Base-by-base conservation (phyloP, 441 rosid species). In the Francoa sonchifolia region DNA sequence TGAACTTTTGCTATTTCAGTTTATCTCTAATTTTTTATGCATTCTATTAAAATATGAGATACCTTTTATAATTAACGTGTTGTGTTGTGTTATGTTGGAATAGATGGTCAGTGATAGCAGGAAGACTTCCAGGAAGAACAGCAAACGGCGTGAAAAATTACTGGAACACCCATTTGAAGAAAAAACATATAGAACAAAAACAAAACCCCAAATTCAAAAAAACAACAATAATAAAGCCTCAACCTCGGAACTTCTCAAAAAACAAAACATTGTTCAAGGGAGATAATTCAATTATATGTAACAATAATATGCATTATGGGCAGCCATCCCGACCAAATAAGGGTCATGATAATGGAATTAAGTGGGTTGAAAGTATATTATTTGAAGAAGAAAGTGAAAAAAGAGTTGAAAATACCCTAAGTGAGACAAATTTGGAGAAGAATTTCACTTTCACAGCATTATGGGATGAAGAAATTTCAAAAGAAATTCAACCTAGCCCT, bases 91-190 rank as follows among this genome's bases (percentile, higher is more conserved):
- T 32, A 32, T 32, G 8, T 11, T 10, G 11, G 5, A 2, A 11
- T 7, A 32, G 35, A 32, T 32, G 35, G 35, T 32, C 35, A 4
- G 11, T 11, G 16, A 32, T 32, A 4, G 1, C 15, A 0, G 16
- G 16, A 1, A 32, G 35, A 6, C 1, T 32, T 32, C 15, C 15
- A 1, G 35, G 15, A 11, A 32, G 35, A 32, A n/a, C 35, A 11
- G 5, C 1, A 10, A 32, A 32, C 5, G 35, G 14, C 6, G 14
- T 32, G 14, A 32, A 32, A 4, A 32, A 32, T n/a, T 32, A 32
- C 14, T 32, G 35, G 35, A 32, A 32, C 35, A 32, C 15, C 5
- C 35, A 32, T 32, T 32, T 32, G 16, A 32, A 32, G 15, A 32
- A 11, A 32, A 32, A 32, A 5, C 11, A 32, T 2, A n/a, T 1